phyloP scores from a whole-genome alignment of 2,329 filamentous ascomycete genomes.

The Pseudocercospora pini-densiflorae region DNA sequence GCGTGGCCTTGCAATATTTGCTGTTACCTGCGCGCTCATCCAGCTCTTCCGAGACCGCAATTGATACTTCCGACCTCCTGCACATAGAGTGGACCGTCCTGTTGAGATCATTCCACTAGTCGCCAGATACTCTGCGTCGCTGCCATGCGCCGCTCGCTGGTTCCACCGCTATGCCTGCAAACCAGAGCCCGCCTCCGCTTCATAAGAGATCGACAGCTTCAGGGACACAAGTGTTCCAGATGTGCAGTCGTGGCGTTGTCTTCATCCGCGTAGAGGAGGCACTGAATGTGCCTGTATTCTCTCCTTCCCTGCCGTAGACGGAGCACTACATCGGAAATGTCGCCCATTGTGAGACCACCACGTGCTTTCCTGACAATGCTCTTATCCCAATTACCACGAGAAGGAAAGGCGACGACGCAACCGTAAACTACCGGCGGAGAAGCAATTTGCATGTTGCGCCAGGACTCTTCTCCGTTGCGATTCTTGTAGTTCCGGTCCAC shows the following conservation, averaged over 20 bases:
- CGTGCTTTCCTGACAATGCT: too few relatives aligned
- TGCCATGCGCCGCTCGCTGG: not conserved
- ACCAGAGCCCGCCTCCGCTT: not conserved
- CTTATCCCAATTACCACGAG: too few relatives aligned
- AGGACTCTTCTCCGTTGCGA: too few relatives aligned
- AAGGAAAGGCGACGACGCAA: too few relatives aligned
- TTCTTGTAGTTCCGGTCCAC: too few relatives aligned
- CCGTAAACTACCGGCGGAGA: too few relatives aligned
- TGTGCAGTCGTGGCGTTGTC: too few relatives aligned
- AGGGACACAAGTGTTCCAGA: too few relatives aligned
- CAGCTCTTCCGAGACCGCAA: not conserved
- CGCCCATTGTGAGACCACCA: not conserved
- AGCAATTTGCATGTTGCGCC: too few relatives aligned
- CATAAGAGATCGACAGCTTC: too few relatives aligned
- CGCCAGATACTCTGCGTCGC: not conserved
- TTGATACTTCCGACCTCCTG: not conserved
- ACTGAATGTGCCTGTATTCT: not conserved
- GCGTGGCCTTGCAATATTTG: not conserved
- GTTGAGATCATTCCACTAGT: not conserved
- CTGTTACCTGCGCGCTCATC: not conserved
- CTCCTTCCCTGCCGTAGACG: not conserved
- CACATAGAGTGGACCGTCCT: not conserved
- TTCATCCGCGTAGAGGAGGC: too few relatives aligned
- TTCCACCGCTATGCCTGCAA: too few relatives aligned
- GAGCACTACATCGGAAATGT: not conserved